Percentiles rank a stretch among this genome's conserved stretches.
These are phyloP conservation scores for Podaxis sp. DNA, from an alignment of 768 basidiomycete genomes.

Conservation along the genomic window DNA sequence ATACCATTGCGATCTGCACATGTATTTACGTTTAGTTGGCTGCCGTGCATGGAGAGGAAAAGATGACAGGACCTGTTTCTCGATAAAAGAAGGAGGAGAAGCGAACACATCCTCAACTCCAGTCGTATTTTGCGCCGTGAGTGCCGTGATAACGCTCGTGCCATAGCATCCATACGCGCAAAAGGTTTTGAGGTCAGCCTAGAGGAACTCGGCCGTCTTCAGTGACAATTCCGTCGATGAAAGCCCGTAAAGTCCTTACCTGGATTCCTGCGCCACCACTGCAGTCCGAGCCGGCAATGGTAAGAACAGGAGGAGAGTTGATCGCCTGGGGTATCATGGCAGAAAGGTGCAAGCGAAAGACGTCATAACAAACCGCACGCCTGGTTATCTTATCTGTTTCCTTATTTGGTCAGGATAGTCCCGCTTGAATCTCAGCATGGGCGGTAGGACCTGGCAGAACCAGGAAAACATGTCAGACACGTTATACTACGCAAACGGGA, in stretches of 20 bases:
- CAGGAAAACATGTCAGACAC: background rate
- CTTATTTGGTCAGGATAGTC: background rate
- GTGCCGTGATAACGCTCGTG: conserved; percentile 74
- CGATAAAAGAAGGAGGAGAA: conserved; percentile 64
- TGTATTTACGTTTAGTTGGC: background rate
- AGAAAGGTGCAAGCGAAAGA: background rate
- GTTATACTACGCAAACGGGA: background rate
- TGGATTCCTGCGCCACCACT: conserved; percentile 91
- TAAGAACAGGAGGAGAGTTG: conserved; percentile 37
- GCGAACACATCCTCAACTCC: conserved; percentile 77
- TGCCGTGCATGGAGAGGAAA: background rate
- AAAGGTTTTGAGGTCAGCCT: conserved; percentile 89
- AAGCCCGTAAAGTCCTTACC: conserved; percentile 29
- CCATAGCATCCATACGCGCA: conserved; percentile 78
- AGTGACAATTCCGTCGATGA: background rate
- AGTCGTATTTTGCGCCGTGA: conserved; percentile 86
- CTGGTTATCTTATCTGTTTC: background rate
- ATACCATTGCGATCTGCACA: conserved; percentile 24
- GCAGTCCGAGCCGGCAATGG: conserved; percentile 79
- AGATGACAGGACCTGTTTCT: conserved; percentile 54
- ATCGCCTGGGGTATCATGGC: background rate
- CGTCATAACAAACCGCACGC: background rate
- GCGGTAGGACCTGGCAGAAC: background rate
- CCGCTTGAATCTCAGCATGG: background rate
- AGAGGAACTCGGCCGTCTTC: background rate